phyloP scores from a whole-genome alignment of 2,329 filamentous ascomycete species.

The Beauveria sp. region DNA sequence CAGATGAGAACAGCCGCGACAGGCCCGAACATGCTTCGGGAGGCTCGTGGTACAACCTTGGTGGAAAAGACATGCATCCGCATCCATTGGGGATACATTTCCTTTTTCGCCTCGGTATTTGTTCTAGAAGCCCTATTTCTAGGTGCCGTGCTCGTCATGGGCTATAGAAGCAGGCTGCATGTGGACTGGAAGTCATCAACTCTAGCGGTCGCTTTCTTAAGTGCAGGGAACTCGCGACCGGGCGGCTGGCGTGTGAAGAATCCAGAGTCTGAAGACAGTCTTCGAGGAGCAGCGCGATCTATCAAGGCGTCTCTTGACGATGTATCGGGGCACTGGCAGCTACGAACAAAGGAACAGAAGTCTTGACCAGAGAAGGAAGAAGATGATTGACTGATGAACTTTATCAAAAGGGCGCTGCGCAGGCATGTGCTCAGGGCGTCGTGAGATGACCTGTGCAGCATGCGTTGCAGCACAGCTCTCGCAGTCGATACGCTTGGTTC shows the following conservation, averaged over 20 bases:
- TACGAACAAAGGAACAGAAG: not conserved
- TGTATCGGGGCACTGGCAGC: not conserved
- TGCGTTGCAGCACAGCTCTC: too few species aligned
- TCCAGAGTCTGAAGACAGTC: not conserved
- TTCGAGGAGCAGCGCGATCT: not conserved
- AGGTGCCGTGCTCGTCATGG: not conserved
- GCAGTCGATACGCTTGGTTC: too few species aligned
- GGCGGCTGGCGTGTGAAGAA: not conserved
- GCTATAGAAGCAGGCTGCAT: not conserved
- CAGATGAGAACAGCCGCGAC: not conserved
- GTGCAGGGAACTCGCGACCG: not conserved
- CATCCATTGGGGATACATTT: not conserved
- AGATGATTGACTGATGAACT: not conserved
- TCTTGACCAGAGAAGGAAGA: not conserved
- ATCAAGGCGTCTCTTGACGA: not conserved
- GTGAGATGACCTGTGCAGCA: too few species aligned
- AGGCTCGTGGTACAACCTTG: not conserved
- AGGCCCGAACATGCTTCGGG: constrained; percentile 1
- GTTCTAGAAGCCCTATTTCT: not conserved
- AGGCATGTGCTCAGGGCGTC: too few species aligned
- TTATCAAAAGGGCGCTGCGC: too few species aligned
- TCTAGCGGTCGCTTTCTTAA: constrained; percentile 2
- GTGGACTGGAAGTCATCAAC: constrained; percentile 5
- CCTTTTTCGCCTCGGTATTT: not conserved
- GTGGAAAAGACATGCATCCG: not conserved